A percentile compares a stretch with the other conserved stretches of the same genome.
Evolutionary conservation across 2,329 filamentous ascomycete genomes (phyloP).

Genomic region (Fusarium luffae): DNA sequence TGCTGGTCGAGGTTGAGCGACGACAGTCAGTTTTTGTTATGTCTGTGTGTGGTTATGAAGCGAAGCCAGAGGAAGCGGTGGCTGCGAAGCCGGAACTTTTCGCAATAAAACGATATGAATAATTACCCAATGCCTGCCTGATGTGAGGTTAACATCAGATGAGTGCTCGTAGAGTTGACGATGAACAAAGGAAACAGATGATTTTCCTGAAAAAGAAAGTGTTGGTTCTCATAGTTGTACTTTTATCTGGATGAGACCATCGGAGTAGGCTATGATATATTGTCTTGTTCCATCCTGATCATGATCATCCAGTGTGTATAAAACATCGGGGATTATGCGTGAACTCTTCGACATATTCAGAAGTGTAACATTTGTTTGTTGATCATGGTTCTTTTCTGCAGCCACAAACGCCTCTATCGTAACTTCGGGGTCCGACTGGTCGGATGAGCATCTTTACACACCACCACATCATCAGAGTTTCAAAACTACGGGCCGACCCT

Average conservation of each 20-base stretch:
- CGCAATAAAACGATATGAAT: constrained; percentile 38
- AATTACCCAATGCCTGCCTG: constrained; percentile 3
- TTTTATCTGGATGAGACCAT: not conserved
- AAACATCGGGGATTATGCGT: not conserved
- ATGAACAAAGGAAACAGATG: not conserved
- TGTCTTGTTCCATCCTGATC: not conserved
- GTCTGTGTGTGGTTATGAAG: constrained; percentile 25
- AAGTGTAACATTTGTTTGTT: not conserved
- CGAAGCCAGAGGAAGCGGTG: constrained; percentile 32
- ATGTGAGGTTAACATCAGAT: not conserved
- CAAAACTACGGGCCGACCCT: constrained; percentile 39
- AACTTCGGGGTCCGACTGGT: not conserved
- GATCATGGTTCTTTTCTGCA: not conserved
- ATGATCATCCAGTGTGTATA: not conserved
- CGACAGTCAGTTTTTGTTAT: constrained; percentile 28
- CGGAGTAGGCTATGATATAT: not conserved
- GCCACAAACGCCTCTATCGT: not conserved
- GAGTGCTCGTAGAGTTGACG: not conserved
- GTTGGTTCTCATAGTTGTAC: not conserved
- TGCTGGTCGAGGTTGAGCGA: constrained; percentile 41
- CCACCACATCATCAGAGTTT: constrained; percentile 28
- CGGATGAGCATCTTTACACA: not conserved
- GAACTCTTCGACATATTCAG: fast-evolving
- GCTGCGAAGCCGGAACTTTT: constrained; percentile 37
- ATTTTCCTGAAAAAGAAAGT: not conserved